phyloP scores from a whole-genome alignment of 768 basidiomycete genomes.

The Rhizopogon roseolus region DNA sequence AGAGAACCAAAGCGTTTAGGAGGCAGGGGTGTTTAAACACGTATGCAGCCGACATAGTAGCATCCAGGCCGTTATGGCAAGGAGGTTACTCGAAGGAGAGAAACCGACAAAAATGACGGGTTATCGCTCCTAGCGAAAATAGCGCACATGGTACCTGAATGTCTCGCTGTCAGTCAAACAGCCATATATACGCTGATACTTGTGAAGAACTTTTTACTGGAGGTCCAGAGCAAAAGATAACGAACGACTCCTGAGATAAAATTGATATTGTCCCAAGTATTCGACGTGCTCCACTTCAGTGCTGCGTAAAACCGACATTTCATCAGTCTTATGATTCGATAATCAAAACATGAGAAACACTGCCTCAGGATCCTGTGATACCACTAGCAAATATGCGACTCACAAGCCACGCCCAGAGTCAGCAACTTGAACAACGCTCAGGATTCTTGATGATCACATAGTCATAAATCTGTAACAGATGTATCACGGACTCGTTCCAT shows the following conservation, averaged over 20 bases:
- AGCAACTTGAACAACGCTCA: background rate
- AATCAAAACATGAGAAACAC: background rate
- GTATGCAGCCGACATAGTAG: background rate
- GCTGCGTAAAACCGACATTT: background rate
- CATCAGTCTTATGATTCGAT: background rate
- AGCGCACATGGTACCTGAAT: background rate
- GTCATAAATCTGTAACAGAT: background rate
- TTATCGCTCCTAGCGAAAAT: background rate
- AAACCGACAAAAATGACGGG: background rate
- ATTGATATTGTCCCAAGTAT: background rate
- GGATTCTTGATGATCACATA: background rate
- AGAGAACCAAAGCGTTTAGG: background rate
- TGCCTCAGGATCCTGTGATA: background rate
- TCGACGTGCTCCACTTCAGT: background rate
- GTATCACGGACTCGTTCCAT: too few species aligned
- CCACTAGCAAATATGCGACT: background rate
- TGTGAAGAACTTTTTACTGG: background rate
- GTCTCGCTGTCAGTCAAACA: background rate
- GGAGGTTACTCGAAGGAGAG: too few species aligned
- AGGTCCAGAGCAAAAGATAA: background rate
- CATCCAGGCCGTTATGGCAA: background rate
- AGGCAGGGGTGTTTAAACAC: background rate
- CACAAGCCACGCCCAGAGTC: background rate
- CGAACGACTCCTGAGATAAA: too few species aligned
- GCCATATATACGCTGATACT: background rate